Conservation (phyloP, 345 rosid species). For the Acer yangbiense region DNA sequence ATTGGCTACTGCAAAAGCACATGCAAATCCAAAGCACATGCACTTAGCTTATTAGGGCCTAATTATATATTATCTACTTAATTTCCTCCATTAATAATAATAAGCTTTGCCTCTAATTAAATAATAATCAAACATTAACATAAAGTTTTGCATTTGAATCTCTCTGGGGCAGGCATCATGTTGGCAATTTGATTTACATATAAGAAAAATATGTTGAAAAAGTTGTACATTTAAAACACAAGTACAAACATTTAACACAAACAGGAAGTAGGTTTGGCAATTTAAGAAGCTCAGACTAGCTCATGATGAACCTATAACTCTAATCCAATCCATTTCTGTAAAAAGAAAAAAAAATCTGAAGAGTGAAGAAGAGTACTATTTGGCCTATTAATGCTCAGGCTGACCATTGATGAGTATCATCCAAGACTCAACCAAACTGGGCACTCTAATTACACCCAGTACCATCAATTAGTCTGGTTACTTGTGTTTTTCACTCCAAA, state of each 20-base stretch:
- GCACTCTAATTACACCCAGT: no score
- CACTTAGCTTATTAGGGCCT: background rate
- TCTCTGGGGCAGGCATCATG: no score
- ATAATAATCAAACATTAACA: no score
- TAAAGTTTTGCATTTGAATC: no score
- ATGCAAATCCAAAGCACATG: conserved; percentile 17
- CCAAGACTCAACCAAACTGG: no score
- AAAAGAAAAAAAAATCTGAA: background rate
- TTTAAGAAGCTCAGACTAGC: conserved; percentile 3
- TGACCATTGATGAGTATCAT: background rate
- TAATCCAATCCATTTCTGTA: background rate
- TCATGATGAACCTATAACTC: background rate
- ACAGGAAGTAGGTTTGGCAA: conserved; percentile 9
- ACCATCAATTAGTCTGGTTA: no score
- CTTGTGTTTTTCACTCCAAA: no score
- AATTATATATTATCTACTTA: background rate
- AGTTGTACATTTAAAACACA: background rate
- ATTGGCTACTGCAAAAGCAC: background rate
- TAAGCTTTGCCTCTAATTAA: background rate
- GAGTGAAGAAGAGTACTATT: no score
- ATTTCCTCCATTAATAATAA: background rate
- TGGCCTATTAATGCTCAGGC: background rate
- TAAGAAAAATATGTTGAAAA: no score
- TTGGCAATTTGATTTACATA: background rate
- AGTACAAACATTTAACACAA: conserved; percentile 5